phyloP scores from a whole-genome alignment of 2,329 filamentous ascomycete species.

The Aspergillus felis region DNA sequence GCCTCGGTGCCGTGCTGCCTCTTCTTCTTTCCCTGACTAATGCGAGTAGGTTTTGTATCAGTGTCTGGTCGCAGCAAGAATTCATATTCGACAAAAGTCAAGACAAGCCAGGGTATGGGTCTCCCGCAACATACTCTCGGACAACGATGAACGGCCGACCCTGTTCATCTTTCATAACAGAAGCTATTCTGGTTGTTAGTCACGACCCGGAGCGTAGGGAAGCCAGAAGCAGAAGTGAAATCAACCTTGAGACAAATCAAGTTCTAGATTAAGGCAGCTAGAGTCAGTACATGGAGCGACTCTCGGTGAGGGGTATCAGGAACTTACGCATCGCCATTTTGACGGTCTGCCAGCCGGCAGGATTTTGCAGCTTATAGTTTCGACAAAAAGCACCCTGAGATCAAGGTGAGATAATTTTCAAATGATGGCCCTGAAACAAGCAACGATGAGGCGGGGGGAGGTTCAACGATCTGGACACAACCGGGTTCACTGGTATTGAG shows the following conservation, averaged over 20 bases:
- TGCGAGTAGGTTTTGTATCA: conserved; percentile 6
- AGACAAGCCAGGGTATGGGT: conserved; percentile 3
- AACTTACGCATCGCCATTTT: conserved; percentile 48
- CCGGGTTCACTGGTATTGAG: conserved; percentile 15
- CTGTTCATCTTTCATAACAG: conserved; percentile 93
- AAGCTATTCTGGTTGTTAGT: conserved; percentile 45
- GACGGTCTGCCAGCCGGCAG: conserved; percentile 35
- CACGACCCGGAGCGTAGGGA: conserved; percentile 16
- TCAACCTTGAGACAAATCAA: conserved; percentile 47
- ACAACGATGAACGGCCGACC: conserved; percentile 97
- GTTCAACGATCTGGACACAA: conserved; percentile 11
- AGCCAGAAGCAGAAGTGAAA: conserved; percentile 4
- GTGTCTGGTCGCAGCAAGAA: background rate
- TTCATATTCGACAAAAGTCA: background rate
- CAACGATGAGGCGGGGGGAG: background rate
- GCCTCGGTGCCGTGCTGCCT: conserved; percentile 94
- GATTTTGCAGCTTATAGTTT: conserved; percentile 1
- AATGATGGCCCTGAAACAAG: background rate
- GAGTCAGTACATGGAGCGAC: conserved; percentile 22
- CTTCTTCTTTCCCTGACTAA: conserved; percentile 94
- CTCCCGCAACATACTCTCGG: conserved; percentile 69
- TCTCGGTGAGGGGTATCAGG: conserved; percentile 34
- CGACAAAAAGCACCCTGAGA: background rate
- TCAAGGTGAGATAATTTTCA: background rate
- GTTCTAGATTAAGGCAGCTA: conserved; percentile 30